Percentiles rank a stretch among this genome's conserved stretches.
phyloP scores from a whole-genome alignment of 495 filamentous ascomycete genomes.

The Umbilicaria muhlenbergii region DNA sequence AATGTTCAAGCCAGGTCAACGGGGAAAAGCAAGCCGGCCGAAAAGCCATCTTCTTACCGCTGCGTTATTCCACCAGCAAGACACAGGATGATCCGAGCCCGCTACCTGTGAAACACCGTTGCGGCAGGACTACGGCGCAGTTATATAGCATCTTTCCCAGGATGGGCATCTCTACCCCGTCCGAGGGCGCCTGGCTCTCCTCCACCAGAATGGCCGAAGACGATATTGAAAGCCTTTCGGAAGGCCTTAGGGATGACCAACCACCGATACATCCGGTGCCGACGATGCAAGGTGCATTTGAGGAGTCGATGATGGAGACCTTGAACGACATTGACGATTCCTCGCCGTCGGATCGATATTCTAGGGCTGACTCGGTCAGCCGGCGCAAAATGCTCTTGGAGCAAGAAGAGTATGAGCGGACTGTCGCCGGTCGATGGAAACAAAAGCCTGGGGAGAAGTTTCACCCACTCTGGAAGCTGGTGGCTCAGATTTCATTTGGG shows the following conservation, averaged over 20 bases:
- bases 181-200: conserved; percentile 12
- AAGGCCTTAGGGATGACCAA: conserved; percentile 16
- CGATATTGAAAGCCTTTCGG: conserved; percentile 13
- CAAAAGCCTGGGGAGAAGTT: conserved; percentile 49
- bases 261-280: conserved; percentile 63
- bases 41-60: no score
- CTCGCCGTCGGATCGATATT: conserved; percentile 27
- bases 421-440: conserved; percentile 59
- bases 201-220: conserved; percentile 13
- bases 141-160: not conserved
- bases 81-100: no score
- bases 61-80: no score
- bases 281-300: conserved; percentile 80
- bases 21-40: no score
- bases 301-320: conserved; percentile 76
- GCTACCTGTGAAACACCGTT: no score
- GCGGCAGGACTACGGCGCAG: no score
- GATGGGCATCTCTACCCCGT: conserved; percentile 11
- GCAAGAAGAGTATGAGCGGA: conserved; percentile 41
- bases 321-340: conserved; percentile 26
- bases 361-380: conserved; percentile 45
- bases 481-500: conserved; percentile 87
- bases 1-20: no score
- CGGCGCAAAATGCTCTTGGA: conserved; percentile 57
- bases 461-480: conserved; percentile 80